A percentile compares a stretch with the other conserved stretches of the same genome.
Evolutionary conservation across 1,139 yeast genomes (phyloP).

Genomic region (Debaryomycetaceae sp.): DNA sequence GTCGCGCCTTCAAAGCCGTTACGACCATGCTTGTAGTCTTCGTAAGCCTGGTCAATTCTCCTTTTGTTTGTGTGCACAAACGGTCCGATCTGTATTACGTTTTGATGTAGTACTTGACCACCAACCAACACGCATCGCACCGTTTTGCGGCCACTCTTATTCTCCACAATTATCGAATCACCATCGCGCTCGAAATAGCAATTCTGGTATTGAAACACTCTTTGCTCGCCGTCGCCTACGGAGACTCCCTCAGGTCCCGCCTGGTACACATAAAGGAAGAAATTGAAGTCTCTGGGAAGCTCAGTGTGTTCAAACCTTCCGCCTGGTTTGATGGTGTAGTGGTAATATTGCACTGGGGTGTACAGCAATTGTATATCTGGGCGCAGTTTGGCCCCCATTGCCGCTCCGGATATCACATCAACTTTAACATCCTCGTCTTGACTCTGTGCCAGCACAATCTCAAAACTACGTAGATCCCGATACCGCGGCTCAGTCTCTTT

Average conservation of each 20-base stretch:
- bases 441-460: constrained; percentile 17
- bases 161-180: constrained; percentile 47
- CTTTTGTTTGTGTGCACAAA: constrained; percentile 69
- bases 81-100: constrained; percentile 84
- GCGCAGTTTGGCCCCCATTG: constrained; percentile 18
- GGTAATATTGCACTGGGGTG: constrained; percentile 25
- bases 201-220: constrained; percentile 46
- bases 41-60: constrained; percentile 62
- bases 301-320: constrained; percentile 48
- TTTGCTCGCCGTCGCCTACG: constrained; percentile 26
- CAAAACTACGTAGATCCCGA: constrained; percentile 24
- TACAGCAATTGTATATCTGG: constrained; percentile 22
- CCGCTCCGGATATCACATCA: constrained; percentile 23
- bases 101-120: constrained; percentile 74
- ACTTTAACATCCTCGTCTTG: constrained; percentile 18
- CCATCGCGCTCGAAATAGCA: constrained; percentile 70
- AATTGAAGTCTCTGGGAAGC: constrained; percentile 63
- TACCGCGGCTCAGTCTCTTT: constrained; percentile 23
- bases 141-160: constrained; percentile 15
- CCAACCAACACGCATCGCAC: constrained; percentile 67
- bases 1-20: constrained; percentile 74
- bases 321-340: constrained; percentile 54
- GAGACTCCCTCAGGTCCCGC: no score
- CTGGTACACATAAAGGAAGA: constrained; percentile 64
- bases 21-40: constrained; percentile 61